Base-by-base conservation (phyloP, 108 stramenopile species). In the Thalassiosira profunda region DNA sequence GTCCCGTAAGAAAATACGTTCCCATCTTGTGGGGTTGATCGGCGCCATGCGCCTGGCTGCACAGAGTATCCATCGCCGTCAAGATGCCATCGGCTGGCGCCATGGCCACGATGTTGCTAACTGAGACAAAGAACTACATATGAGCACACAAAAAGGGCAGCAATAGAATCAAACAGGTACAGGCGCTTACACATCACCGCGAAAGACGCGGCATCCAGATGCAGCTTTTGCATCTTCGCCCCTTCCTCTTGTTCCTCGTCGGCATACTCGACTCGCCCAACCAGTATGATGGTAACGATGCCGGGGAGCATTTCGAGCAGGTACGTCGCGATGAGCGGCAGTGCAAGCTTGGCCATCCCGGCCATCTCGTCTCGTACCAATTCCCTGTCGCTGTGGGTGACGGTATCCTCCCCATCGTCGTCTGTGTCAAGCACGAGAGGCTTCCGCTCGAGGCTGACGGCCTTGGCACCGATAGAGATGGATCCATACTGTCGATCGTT, bases 31-130 rank as follows among this genome's bases (percentile, higher is more conserved):
- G 29, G 0, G 73, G 25, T 63, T 80, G 67, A 14, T 67, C 67
- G 12, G 79, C 79, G 31, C 79, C 79, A 45, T 70, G 69, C 43
- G 79, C 79, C 41, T 74, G 73, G 3, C 64, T 41, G 25, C 79
- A 80, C 5, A 80, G 54, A 42, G 79, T 80, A 43, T 80, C 79
- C 54, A 80, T 56, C 2, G 79, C 79, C 18, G 67, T 80, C 1
- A 68, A 41, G 1, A 79, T 34, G 2, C 79, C 79, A 9, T 75
- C 43, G 45, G 61, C 79, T 24, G 74, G 35, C n/a, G 79, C 42
- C 47, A 80, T 21, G 14, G 52, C 79, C 0, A 65, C 56, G 4
- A 80, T 42, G 23, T 80, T 80, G 33, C 57, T 45, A 43, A 74
- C n/a, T n/a, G n/a, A n/a, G n/a, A n/a, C n/a, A n/a, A n/a, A n/a